Evolutionary conservation across 2,329 filamentous ascomycete genomes (phyloP).

Genomic region (Neonectria sp.): DNA sequence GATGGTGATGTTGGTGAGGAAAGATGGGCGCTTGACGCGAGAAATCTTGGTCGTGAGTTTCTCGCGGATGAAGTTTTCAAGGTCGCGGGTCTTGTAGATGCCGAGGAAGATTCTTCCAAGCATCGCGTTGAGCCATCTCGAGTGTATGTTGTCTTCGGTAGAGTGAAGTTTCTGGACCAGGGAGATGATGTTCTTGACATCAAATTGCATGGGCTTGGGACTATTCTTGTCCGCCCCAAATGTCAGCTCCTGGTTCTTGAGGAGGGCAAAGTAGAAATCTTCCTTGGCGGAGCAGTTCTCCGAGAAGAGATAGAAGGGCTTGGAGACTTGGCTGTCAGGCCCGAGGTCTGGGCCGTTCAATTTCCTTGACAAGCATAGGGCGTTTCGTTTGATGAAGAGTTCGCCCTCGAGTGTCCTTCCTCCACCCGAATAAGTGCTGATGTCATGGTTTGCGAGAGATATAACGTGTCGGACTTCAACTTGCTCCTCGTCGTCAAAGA

Average conservation of each 20-base stretch:
- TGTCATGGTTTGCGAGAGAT: slow-evolving; percentile 87
- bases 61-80: slow-evolving; percentile 83
- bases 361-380: slow-evolving; percentile 83
- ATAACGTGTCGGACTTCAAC: slow-evolving; percentile 97
- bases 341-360: slow-evolving; percentile 67
- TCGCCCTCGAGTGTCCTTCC: slow-evolving; percentile 89
- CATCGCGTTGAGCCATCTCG: slow-evolving; percentile 93
- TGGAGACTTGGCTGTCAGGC: slow-evolving; percentile 73
- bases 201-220: slow-evolving; percentile 82
- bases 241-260: slow-evolving; percentile 85
- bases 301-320: slow-evolving; percentile 94
- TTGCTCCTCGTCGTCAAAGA: slow-evolving; percentile 96
- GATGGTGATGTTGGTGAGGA: slow-evolving; percentile 88
- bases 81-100: slow-evolving; percentile 85
- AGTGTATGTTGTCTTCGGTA: slow-evolving; percentile 91
- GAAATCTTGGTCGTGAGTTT: slow-evolving; percentile 98
- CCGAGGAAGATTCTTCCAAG: slow-evolving; percentile 91
- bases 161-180: slow-evolving; percentile 93
- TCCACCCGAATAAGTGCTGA: slow-evolving; percentile 88
- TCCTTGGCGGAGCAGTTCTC: slow-evolving; percentile 98
- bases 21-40: slow-evolving; percentile 90
- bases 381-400: slow-evolving; percentile 95
- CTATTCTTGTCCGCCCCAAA: slow-evolving; percentile 68
- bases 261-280: slow-evolving; percentile 95
- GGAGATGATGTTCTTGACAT: slow-evolving; percentile 88